Base-by-base conservation (phyloP, 2,329 filamentous ascomycete genomes). In the Trichoderma brevicompactum region DNA sequence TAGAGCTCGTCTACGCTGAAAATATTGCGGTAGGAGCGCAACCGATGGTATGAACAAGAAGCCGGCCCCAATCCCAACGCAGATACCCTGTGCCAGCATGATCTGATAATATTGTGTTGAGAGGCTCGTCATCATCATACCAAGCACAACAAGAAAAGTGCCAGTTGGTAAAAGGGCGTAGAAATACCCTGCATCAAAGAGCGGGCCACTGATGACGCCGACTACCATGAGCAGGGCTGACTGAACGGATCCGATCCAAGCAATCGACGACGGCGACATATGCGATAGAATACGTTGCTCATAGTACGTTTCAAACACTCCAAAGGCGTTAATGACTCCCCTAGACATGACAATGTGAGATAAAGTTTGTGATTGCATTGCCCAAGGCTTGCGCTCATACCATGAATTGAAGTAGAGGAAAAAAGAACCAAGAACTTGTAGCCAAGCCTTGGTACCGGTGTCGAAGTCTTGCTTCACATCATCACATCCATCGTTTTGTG, bases 301-400 rank as follows among this genome's bases (percentile, higher is more conserved):
- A 68, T 87, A 87, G 74, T 85, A 85, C 2, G 80, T 81, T 68
- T 87, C 83, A 68, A 83, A 88, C 2, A 83, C 80, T 7, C 83
- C 82, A 64, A 85, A 87, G 7, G 81, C 70, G 65, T 72, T 77
- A 40, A 76, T 64, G 2, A 79, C 70, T 1, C 78, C 77, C 54
- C 54, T 58, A 15, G 2, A 36, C 1, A 19, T 46, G n/a, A 36
- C 44, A 5, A 1, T 1, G 10, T 44, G 2, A 46, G 41, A 9
- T 2, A 44, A 44, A 5, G 15, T 46, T 15, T 8, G 8, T 9
- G 7, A 54, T 7, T 5, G 5, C 28, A 3, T 12, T 3, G 19
- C 6, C 12, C 9, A 23, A 40, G 34, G n/a, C 7, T 10, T 8
- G 10, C 1, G 19, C 5, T 2, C 10, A 2, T 36, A 58, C 80